phyloP scores from a whole-genome alignment of 768 basidiomycete genomes.

The Rhizopogon salebrosus region DNA sequence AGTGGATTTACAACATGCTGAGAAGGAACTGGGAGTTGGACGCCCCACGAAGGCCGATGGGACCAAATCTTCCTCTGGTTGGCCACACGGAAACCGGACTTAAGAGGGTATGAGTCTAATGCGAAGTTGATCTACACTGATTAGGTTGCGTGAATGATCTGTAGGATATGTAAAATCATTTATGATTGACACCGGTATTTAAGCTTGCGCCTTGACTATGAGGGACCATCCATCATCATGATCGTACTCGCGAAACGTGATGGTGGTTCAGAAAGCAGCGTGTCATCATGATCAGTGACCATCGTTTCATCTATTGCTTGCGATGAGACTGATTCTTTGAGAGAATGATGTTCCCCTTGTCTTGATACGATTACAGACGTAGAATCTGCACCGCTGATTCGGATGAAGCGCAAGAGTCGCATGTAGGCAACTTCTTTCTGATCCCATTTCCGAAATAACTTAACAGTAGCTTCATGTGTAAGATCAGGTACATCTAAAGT shows the following conservation, averaged over 20 bases:
- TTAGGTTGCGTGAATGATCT: conserved; percentile 14
- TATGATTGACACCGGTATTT: background rate
- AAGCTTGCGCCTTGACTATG: conserved; percentile 4
- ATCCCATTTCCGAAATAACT: conserved; percentile 74
- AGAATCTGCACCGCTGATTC: conserved; percentile 59
- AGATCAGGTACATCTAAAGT: conserved; percentile 71
- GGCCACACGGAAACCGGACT: conserved; percentile 26
- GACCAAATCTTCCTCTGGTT: conserved; percentile 14
- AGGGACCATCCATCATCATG: conserved; percentile 31
- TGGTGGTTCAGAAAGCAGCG: conserved; percentile 22
- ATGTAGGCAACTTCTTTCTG: conserved; percentile 68
- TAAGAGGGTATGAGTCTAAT: conserved; percentile 20
- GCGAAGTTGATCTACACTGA: conserved; percentile 29
- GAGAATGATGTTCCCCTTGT: conserved; percentile 50
- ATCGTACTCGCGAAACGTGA: conserved; percentile 35
- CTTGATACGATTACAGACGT: conserved; percentile 45
- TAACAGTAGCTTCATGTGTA: conserved; percentile 64
- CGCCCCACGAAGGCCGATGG: conserved; percentile 17
- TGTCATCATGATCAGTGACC: conserved; percentile 23
- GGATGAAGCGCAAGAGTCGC: conserved; percentile 68
- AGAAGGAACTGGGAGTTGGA: conserved; percentile 69
- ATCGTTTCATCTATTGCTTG: conserved; percentile 19
- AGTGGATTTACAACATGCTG: conserved; percentile 62
- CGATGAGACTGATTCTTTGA: conserved; percentile 13
- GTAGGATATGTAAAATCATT: conserved; percentile 11